A percentile compares a stretch with the other conserved stretches of the same genome.
phyloP scores from a whole-genome alignment of 1,139 yeast genomes.

The Zygosaccharomyces sapae region DNA sequence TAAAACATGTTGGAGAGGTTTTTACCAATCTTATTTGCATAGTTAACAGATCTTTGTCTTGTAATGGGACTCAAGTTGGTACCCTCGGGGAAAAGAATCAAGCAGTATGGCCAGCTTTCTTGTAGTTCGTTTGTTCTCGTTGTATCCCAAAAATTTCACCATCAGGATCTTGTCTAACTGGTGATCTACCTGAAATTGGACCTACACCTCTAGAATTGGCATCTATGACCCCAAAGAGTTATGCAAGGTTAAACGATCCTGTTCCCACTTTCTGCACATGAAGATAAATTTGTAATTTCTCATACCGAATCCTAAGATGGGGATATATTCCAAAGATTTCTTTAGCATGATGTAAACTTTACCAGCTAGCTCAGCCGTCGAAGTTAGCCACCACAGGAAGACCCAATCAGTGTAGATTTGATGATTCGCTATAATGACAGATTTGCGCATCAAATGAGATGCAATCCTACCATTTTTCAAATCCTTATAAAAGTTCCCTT shows the following conservation, averaged over 20 bases:
- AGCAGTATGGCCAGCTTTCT: slow-evolving; percentile 45
- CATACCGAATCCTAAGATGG: slow-evolving; percentile 88
- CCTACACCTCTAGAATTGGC: slow-evolving; percentile 47
- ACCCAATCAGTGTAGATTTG: slow-evolving; percentile 96
- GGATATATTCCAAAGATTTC: slow-evolving; percentile 69
- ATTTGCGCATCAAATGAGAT: slow-evolving; percentile 24
- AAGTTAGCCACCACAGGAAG: slow-evolving; percentile 81
- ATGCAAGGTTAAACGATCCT: slow-evolving; percentile 59
- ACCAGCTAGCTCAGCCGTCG: slow-evolving; percentile 61
- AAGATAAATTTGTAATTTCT: slow-evolving; percentile 71
- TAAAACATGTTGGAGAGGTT: slow-evolving; percentile 58
- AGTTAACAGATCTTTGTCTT: slow-evolving; percentile 51
- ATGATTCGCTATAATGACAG: slow-evolving; percentile 56
- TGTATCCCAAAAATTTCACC: slow-evolving; percentile 31
- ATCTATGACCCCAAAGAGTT: slow-evolving; percentile 54
- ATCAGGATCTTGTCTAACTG: slow-evolving; percentile 22
- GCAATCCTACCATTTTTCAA: slow-evolving; percentile 20
- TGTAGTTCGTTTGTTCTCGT: slow-evolving; percentile 32
- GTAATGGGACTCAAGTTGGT: slow-evolving; percentile 76
- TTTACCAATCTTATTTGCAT: slow-evolving; percentile 48
- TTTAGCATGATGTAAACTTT: slow-evolving; percentile 70
- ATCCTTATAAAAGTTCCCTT: slow-evolving; percentile 27
- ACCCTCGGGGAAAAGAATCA: slow-evolving; percentile 89
- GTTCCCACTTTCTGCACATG: slow-evolving; percentile 73
- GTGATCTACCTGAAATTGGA: slow-evolving; percentile 46